phyloP scores from a whole-genome alignment of 2,329 filamentous ascomycete species.

The Venturia effusa region DNA sequence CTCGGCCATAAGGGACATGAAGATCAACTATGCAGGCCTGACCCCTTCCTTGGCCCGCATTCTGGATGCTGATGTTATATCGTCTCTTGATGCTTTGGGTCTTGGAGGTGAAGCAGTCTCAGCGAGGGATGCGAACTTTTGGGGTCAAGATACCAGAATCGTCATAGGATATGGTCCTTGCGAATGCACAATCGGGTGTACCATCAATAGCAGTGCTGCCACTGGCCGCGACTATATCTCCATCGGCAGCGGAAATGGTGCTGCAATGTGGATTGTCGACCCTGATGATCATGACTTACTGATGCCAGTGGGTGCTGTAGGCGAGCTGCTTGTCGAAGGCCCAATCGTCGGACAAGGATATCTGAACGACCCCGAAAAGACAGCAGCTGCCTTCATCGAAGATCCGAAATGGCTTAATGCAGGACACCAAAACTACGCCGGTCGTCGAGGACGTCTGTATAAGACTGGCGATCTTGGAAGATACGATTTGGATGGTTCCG shows the following conservation, averaged over 20 bases:
- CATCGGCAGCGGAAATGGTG: slow-evolving; percentile 14
- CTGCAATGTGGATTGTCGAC: slow-evolving; percentile 22
- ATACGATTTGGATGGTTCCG: slow-evolving; percentile 61
- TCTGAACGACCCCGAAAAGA: slow-evolving; percentile 66
- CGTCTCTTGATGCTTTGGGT: slow-evolving; percentile 28
- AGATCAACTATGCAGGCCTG: slow-evolving; percentile 44
- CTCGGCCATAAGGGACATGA: slow-evolving; percentile 40
- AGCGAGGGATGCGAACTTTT: slow-evolving; percentile 27
- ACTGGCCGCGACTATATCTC: slow-evolving; percentile 12
- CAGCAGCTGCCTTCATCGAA: slow-evolving; percentile 22
- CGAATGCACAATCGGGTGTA: slow-evolving; percentile 22
- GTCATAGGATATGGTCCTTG: slow-evolving; percentile 36
- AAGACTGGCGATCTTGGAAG: slow-evolving; percentile 74
- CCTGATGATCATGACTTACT: slow-evolving; percentile 19
- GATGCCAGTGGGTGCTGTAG: slow-evolving; percentile 33
- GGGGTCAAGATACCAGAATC: slow-evolving; percentile 27
- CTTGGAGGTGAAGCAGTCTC: slow-evolving; percentile 32
- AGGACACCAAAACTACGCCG: slow-evolving; percentile 11
- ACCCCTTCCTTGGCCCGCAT: slow-evolving; percentile 45
- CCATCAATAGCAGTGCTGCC: slow-evolving; percentile 13
- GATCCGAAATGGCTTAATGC: slow-evolving; percentile 17
- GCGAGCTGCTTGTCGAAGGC: slow-evolving; percentile 38
- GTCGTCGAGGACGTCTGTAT: slow-evolving; percentile 56
- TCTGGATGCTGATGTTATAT: slow-evolving; percentile 30
- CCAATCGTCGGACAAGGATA: slow-evolving; percentile 61